Evolutionary conservation across 2,329 filamentous ascomycete genomes (phyloP), one percentile per base, ranked within the genome.

Genomic region (Malbranchea zuffiana): DNA sequence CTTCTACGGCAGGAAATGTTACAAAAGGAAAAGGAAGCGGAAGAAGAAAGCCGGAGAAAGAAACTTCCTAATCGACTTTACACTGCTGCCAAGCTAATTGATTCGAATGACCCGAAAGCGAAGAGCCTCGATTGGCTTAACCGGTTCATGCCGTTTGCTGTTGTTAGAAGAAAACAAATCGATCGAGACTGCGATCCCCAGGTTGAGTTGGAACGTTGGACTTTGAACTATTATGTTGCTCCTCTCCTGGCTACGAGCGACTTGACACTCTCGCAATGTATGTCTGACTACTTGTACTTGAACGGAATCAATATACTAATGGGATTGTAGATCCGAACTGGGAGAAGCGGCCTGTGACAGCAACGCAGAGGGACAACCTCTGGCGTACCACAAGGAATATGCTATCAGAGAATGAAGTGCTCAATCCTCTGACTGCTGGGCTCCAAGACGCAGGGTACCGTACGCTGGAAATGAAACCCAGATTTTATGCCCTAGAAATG

Each of bases 241-340:
- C 63, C 63, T 27, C 47, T 69, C 28, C 53, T 69, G 35, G 65
- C 60, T 23, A 66, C 64, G 6, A 68, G 67, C 42, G 66, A 69
- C 44, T 54, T 69, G 23, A 62, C 66, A 37, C 55, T 69, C 30
- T 61, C 62, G 20, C 63, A 67, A 44, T 69, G 57, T 58, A 54
- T 47, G 45, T 41, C 36, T 15, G 32, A 44, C n/a, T 27, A 6
- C 21, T 27, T 23, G 2, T 4, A 34, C 26, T 28, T 30, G 5
- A n/a, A 3, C 7, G 21, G 20, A 4, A 10, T 13, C n/a, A 7
- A 15, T n/a, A 41, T 33, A 15, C 43, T 44, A 26, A 44, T 34
- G 20, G 27, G 12, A 20, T 37, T 37, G 33, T 40, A 59, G 56
- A 65, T 48, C 53, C 62, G 23, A 60, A 57, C 41, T 67, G 63